phyloP scores from a whole-genome alignment of 345 rosid genomes.

The Citrus maxima region DNA sequence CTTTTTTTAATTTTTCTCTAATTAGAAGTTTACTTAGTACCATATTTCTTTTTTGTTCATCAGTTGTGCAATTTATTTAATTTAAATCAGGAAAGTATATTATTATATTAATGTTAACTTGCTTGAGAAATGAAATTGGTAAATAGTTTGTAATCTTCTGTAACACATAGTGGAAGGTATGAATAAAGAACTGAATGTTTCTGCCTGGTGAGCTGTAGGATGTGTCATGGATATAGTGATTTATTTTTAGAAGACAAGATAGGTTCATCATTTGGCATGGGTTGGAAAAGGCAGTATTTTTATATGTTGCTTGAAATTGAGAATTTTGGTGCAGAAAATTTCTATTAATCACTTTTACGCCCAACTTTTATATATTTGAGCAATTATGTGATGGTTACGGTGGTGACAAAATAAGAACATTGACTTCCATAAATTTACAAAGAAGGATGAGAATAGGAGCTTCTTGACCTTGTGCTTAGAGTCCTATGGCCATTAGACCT shows the following conservation, averaged over 20 bases:
- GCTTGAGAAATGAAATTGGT: neutral
- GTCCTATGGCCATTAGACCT: neutral
- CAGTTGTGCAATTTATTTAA: neutral
- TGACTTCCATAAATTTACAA: neutral
- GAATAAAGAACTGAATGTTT: neutral
- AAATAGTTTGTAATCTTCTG: neutral
- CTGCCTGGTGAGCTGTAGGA: neutral
- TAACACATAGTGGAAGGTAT: neutral
- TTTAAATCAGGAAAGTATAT: neutral
- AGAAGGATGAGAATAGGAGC: neutral
- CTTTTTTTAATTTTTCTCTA: constrained; percentile 4
- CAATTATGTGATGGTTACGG: neutral
- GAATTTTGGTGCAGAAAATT: neutral
- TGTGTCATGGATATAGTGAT: neutral
- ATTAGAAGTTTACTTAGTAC: neutral
- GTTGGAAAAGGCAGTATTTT: neutral
- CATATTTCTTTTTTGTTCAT: neutral
- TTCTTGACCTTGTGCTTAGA: neutral
- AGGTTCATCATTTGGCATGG: neutral
- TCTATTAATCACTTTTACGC: neutral
- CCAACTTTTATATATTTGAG: neutral
- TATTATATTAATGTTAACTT: neutral
- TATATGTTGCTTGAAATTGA: neutral
- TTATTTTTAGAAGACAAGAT: neutral
- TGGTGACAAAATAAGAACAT: neutral